Evolutionary conservation across 768 basidiomycete genomes (phyloP), one percentile per base, ranked within the genome.

Genomic region (Pleurotus eryngii): DNA sequence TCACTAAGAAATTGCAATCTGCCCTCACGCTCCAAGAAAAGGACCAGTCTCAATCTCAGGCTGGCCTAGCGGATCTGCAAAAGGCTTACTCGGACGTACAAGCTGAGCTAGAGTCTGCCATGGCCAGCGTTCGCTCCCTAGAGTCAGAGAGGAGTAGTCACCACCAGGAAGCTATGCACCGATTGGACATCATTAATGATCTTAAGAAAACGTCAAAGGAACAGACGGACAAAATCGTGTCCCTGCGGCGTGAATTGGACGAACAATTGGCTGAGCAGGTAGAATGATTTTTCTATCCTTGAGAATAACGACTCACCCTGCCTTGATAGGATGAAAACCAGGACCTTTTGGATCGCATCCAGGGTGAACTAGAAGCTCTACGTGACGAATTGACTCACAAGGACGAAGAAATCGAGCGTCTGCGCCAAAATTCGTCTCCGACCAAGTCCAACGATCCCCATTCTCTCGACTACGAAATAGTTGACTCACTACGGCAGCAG

Each of bases 401-500:
- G 62, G 86, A 89, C 48, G 80, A 86, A 55, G 89, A 92, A 67
- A 70, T 90, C 55, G 81, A 84, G 60, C 78, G 74, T 39, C 75
- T 88, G 11, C 81, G 77, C 18, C 74, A 83, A 58, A 39, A 17
- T 56, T 38, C 58, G 22, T 74, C 78, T 24, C 71, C 80, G 2
- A 65, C 73, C 0, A 65, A 68, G n/a, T 66, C 74, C 3, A 66
- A 73, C 50, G 68, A 67, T 1, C 69, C 80, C 26, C 79, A 78
- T 46, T 85, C 87, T 24, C 73, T 92, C 37, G 85, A 89, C 70
- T 82, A 83, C 64, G 92, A 93, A 72, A 80, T 92, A 74, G 69
- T 91, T 17, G 80, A 81, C 57, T 82, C 86, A 22, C 70, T 89
- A 35, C 78, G 78, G 64, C 89, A 92, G 64, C 88, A 91, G 61